Evolutionary conservation across 2,329 filamentous ascomycete species (phyloP).

Genomic region (Colletotrichum chrysophilum): DNA sequence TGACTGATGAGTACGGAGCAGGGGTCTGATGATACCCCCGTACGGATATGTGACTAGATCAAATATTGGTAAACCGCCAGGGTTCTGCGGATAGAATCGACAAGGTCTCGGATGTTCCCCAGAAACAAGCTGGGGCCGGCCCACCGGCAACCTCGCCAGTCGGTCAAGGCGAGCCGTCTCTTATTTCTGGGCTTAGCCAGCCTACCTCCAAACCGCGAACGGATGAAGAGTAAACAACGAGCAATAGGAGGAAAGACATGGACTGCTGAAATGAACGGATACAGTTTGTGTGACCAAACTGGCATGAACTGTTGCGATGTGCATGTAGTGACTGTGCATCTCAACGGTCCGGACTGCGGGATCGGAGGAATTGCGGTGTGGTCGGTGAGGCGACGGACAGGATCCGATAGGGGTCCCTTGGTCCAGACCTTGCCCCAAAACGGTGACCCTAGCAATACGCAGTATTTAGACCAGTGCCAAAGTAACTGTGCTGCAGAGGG

Average conservation of each 20-base stretch:
- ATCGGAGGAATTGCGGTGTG: slow-evolving; percentile 3
- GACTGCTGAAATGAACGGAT: background rate
- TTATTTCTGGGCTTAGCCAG: background rate
- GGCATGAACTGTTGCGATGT: background rate
- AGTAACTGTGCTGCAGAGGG: background rate
- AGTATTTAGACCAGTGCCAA: background rate
- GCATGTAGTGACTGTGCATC: background rate
- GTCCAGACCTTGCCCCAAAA: background rate
- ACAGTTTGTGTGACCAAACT: background rate
- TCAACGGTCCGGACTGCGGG: background rate
- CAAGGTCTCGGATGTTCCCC: background rate
- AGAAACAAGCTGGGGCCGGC: background rate
- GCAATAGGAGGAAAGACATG: background rate
- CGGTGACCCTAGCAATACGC: background rate
- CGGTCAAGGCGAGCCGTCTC: background rate
- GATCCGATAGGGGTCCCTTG: background rate
- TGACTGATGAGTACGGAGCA: background rate
- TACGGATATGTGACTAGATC: background rate
- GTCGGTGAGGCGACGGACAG: slow-evolving; percentile 10
- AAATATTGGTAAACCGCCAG: background rate
- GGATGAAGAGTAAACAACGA: background rate
- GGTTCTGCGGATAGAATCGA: background rate
- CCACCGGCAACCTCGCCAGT: background rate
- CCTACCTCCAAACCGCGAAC: background rate
- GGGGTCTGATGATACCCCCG: background rate